A percentile compares a stretch with the other conserved stretches of the same genome.
These are phyloP conservation scores for Ustilaginoidea virens DNA, from an alignment of 2,329 filamentous ascomycete genomes.

Conservation along the genomic window DNA sequence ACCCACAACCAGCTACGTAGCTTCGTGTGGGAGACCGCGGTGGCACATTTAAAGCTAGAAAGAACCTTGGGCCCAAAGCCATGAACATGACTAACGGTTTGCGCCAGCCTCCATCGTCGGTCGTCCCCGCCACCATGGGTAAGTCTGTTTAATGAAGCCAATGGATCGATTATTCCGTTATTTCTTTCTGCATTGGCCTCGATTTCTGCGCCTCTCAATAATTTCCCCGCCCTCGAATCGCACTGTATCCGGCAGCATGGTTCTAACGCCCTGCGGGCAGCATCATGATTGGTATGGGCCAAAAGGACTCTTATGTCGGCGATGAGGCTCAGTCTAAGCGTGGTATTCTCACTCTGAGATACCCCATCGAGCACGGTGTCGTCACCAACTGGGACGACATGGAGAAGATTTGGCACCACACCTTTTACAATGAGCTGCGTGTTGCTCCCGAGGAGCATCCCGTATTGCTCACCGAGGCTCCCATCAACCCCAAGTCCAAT, in stretches of 20 bases:
- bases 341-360: constrained; percentile 99
- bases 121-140: constrained; percentile 99
- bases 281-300: constrained; percentile 99
- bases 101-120: constrained; percentile 89
- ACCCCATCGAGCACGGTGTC: constrained; percentile 99
- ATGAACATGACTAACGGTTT: constrained; percentile 17
- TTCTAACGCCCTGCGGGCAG: constrained; percentile 29
- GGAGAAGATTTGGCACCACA: constrained; percentile 99
- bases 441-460: constrained; percentile 99
- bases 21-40: constrained; percentile 4
- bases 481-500: constrained; percentile 99
- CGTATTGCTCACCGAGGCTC: constrained; percentile 95
- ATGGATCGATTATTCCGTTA: neutral
- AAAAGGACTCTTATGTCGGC: constrained; percentile 99
- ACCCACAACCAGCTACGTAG: constrained; percentile 5
- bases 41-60: constrained; percentile 1
- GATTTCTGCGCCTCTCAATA: neutral
- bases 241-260: neutral
- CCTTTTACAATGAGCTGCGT: constrained; percentile 99
- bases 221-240: neutral
- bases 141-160: constrained; percentile 27
- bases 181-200: no score
- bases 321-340: constrained; percentile 99
- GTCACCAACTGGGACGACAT: constrained; percentile 99
- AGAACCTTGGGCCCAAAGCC: neutral